Evolutionary conservation across 139 green algal species (phyloP).

Genomic region (Pseudopediastrum boryanum): DNA sequence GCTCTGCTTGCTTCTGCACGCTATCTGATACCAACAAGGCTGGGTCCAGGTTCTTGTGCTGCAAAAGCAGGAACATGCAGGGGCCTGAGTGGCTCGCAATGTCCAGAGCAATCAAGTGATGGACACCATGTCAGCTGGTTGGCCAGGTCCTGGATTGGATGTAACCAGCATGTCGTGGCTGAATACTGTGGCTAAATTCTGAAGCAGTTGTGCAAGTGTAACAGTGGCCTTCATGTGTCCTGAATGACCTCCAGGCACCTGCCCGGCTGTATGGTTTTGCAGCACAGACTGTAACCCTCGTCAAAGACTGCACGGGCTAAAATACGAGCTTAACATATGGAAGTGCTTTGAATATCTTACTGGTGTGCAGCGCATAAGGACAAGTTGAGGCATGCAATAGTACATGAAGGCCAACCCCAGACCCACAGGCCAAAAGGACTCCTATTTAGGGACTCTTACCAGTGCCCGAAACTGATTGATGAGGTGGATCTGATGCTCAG

Average conservation of each 20-base stretch:
- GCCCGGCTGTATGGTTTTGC: too few relatives aligned
- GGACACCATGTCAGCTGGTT: not conserved
- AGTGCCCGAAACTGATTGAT: conserved; percentile 22
- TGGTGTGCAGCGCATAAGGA: not conserved
- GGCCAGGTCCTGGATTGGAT: not conserved
- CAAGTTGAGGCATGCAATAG: not conserved
- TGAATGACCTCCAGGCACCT: too few relatives aligned
- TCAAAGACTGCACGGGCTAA: not conserved
- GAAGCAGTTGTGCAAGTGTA: too few relatives aligned
- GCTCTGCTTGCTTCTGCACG: conserved; percentile 29
- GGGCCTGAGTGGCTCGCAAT: not conserved
- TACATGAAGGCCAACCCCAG: not conserved
- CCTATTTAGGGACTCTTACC: not conserved
- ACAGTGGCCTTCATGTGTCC: too few relatives aligned
- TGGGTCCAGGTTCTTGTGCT: conserved; percentile 3
- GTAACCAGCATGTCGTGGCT: not conserved
- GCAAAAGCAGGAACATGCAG: not conserved
- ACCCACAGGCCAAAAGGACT: not conserved
- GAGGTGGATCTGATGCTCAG: conserved; percentile 10
- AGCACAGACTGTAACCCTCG: not conserved
- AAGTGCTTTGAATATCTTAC: too few relatives aligned
- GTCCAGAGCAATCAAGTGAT: not conserved
- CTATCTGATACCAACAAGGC: conserved; percentile 6
- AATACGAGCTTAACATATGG: too few relatives aligned
- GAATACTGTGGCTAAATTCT: too few relatives aligned